Evolutionary conservation across 2,329 filamentous ascomycete genomes (phyloP), one percentile per base, ranked within the genome.

Genomic region (Colletotrichum chrysophilum): DNA sequence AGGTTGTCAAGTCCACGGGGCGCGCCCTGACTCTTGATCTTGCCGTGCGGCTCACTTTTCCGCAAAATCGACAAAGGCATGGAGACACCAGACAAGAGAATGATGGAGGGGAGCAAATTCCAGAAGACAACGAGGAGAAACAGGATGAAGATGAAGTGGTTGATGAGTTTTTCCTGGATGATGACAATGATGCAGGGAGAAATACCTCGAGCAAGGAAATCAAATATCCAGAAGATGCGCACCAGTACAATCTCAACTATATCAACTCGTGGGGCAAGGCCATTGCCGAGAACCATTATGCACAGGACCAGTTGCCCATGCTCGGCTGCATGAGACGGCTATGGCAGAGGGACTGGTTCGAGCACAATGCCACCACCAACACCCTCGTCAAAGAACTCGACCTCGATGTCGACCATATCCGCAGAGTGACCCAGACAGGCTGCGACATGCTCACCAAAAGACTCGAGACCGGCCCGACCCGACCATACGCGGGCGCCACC

Each of bases 281-380:
- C 21, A 30, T 61, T n/a, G 70, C 52, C 16, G 9, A 67, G 4
- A 52, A 61, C 18, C 64, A 72, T 16, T 14, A 24, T 14, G 66
- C 71, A 1, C 56, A 74, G 13, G 66, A 74, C 58, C 71, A 65
- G 30, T 30, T 74, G 28, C 24, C 66, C 14, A 74, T 74, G 71
- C 58, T 43, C 2, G 71, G 66, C 16, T 30, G 56, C 38, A 74
- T 74, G 71, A 30, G 71, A 3, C 26, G n/a, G 12, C 30, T 74
- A 4, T 65, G 66, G 71, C 56, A 48, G 5, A 32, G 36, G 48
- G 66, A 12, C 58, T 74, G 66, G 55, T 56, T 70, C n/a, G 43
- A 21, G n/a, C 43, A 48, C 48, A 61, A 16, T 3, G 18, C 62
- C 4, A 30, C 71, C 6, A 16, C n/a, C 7, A 4, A 74, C 58